phyloP scores from a whole-genome alignment of 495 filamentous ascomycete species.

The Podospora anserina region DNA sequence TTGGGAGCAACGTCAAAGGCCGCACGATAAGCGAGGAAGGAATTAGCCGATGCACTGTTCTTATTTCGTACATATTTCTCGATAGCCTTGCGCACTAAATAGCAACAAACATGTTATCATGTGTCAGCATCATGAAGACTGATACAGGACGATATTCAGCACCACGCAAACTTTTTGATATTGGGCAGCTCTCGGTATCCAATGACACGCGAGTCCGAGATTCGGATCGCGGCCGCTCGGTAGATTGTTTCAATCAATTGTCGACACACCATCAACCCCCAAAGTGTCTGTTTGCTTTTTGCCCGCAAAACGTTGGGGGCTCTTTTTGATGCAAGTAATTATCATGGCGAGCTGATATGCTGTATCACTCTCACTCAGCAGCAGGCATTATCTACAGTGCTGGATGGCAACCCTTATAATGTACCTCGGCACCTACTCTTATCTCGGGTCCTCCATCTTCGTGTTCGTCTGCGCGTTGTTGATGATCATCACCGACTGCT shows the following conservation, averaged over 20 bases:
- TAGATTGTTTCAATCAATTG: not conserved
- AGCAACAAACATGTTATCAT: not conserved
- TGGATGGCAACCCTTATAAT: not conserved
- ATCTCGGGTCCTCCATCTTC: not conserved
- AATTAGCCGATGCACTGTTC: not conserved
- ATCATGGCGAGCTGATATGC: not conserved
- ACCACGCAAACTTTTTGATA: not conserved
- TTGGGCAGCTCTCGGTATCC: not conserved
- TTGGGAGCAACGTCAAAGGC: not conserved
- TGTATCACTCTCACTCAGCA: not conserved
- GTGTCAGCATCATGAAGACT: not conserved
- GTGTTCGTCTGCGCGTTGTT: not conserved
- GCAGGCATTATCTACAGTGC: not conserved
- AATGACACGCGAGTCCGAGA: not conserved
- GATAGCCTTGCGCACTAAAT: not conserved
- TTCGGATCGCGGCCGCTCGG: not conserved
- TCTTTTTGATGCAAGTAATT: not conserved
- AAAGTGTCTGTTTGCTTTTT: not conserved
- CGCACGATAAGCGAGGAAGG: not conserved
- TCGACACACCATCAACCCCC: not conserved
- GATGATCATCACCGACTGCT: not conserved
- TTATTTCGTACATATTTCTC: not conserved
- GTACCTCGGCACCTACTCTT: not conserved
- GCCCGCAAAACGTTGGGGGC: not conserved
- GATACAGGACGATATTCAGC: not conserved